These are phyloP conservation scores for Draba incana DNA, from an alignment of 345 rosid species.

Conservation along the genomic window DNA sequence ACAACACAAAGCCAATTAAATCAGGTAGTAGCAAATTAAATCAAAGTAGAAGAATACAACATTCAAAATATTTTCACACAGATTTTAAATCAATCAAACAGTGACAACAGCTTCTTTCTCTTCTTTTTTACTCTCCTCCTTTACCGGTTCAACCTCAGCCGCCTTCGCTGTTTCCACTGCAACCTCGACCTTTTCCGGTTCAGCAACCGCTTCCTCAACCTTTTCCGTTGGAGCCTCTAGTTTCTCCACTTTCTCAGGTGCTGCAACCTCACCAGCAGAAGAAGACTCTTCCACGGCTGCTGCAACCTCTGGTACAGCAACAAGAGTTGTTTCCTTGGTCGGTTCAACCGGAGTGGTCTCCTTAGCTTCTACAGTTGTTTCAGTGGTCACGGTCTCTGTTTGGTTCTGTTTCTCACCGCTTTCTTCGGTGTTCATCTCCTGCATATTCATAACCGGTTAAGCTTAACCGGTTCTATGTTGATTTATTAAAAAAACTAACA, in stretches of 20 bases:
- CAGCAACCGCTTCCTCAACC: conserved; percentile 21
- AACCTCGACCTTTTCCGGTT: conserved; percentile 24
- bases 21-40: conserved; percentile 34
- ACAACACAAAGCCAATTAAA: conserved; percentile 31
- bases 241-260: conserved; percentile 27
- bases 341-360: conserved; percentile 35
- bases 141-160: conserved; percentile 27
- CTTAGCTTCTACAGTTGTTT: conserved; percentile 34
- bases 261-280: conserved; percentile 18
- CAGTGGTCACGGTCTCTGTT: conserved; percentile 26
- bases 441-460: conserved; percentile 13
- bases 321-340: conserved; percentile 32
- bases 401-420: conserved; percentile 37
- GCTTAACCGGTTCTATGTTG: not conserved
- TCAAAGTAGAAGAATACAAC: conserved; percentile 27
- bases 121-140: conserved; percentile 27
- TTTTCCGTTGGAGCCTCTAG: conserved; percentile 22
- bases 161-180: not conserved
- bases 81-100: conserved; percentile 29
- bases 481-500: not conserved
- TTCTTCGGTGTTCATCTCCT: conserved; percentile 43
- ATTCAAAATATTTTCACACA: conserved; percentile 26
- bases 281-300: conserved; percentile 31
- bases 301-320: conserved; percentile 34
- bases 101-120: conserved; percentile 35